Conservation (phyloP, 2,329 filamentous ascomycete species). For the Scedosporium aurantiacum region DNA sequence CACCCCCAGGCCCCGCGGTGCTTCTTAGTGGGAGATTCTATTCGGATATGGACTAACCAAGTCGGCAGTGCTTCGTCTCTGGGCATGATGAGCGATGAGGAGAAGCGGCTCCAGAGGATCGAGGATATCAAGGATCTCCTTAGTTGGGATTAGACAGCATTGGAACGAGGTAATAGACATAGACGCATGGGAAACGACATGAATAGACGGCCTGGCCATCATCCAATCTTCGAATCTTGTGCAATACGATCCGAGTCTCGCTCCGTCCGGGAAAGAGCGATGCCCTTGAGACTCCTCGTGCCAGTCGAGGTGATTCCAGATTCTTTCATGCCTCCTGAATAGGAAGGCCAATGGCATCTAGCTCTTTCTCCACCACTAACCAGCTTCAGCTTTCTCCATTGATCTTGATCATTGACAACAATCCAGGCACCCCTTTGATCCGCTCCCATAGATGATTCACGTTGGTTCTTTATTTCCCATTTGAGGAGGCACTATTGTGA, state of each 20-base stretch:
- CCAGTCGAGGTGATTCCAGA: too few relatives aligned
- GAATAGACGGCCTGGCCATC: background rate
- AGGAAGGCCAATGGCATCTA: too few relatives aligned
- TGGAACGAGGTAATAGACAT: background rate
- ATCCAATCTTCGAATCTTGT: background rate
- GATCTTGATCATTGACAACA: too few relatives aligned
- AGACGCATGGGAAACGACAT: background rate
- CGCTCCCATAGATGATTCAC: too few relatives aligned
- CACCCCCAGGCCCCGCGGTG: background rate
- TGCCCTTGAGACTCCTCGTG: too few relatives aligned
- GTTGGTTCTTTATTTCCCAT: too few relatives aligned
- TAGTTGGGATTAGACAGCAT: constrained; percentile 25
- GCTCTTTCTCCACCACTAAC: too few relatives aligned
- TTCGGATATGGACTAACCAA: constrained; percentile 15
- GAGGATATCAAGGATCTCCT: constrained; percentile 91
- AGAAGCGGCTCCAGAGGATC: constrained; percentile 79
- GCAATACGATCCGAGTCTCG: background rate
- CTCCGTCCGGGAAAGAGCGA: background rate
- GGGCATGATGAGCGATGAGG: constrained; percentile 90
- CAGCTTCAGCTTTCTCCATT: too few relatives aligned
- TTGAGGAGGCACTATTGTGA: too few relatives aligned
- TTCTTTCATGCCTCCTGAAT: too few relatives aligned
- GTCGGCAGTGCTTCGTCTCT: constrained; percentile 69
- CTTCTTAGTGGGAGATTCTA: background rate
- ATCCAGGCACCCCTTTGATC: too few relatives aligned